A percentile compares a stretch with the other conserved stretches of the same genome.
These are phyloP conservation scores for Hypoxylon intermedium DNA, from an alignment of 495 filamentous ascomycete genomes.

Conservation along the genomic window DNA sequence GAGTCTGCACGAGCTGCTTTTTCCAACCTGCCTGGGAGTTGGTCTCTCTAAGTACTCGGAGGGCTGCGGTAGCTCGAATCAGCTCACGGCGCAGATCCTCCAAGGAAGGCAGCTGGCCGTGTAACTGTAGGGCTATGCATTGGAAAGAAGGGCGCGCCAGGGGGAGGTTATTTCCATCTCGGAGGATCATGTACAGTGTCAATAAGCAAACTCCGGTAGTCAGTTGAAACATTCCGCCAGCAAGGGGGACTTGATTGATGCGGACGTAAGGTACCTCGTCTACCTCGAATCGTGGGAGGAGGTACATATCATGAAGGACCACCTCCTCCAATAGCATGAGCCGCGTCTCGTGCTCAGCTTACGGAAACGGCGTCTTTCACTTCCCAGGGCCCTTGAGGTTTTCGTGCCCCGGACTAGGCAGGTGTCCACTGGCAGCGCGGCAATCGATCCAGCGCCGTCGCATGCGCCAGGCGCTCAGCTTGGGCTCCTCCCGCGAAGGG, in stretches of 20 bases:
- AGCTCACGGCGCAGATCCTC: constrained; percentile 15
- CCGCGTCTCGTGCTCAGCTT: constrained; percentile 25
- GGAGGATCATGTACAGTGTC: constrained; percentile 17
- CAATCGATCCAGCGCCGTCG: constrained; percentile 16
- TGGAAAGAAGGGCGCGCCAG: background rate
- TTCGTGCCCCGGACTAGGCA: constrained; percentile 18
- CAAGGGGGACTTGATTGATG: constrained; percentile 1
- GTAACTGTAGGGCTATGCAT: constrained; percentile 20
- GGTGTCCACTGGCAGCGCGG: constrained; percentile 18
- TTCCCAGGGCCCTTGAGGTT: too few species aligned
- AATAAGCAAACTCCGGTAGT: constrained; percentile 6
- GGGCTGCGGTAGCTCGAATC: constrained; percentile 5
- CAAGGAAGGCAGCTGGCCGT: background rate
- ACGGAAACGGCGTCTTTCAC: constrained; percentile 4
- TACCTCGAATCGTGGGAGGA: background rate
- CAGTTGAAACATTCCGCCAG: constrained; percentile 32
- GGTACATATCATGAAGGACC: constrained; percentile 12
- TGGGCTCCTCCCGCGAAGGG: constrained; percentile 24
- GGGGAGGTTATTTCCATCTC: constrained; percentile 2
- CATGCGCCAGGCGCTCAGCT: background rate
- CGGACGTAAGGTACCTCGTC: constrained; percentile 18
- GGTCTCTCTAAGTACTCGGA: constrained; percentile 12
- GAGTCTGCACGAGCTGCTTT: too few species aligned
- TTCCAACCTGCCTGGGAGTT: constrained; percentile 2
- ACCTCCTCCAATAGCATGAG: constrained; percentile 19